phyloP scores from a whole-genome alignment of 2,329 filamentous ascomycete genomes.

The Aspergillus aculeatus region DNA sequence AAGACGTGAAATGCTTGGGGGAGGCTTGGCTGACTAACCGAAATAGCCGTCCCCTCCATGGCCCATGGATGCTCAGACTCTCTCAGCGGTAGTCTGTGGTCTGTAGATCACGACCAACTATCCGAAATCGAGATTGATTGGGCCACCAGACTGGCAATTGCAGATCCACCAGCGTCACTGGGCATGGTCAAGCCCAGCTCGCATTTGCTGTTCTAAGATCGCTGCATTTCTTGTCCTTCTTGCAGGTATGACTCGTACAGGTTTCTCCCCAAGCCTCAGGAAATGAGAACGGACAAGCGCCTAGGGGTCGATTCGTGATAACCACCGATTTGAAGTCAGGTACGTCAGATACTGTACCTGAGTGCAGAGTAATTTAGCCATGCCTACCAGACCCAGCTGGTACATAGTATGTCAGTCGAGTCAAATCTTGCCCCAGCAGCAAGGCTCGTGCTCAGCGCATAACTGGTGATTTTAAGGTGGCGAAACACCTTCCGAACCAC shows the following conservation, averaged over 20 bases:
- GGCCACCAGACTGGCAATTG: neutral
- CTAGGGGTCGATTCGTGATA: neutral
- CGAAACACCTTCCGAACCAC: neutral
- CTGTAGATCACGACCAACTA: neutral
- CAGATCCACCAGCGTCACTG: neutral
- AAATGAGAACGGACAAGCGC: neutral
- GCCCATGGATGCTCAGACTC: too few species aligned
- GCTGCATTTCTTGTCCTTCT: neutral
- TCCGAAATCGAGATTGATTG: neutral
- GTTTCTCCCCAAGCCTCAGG: neutral
- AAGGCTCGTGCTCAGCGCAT: neutral
- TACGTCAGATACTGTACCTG: too few species aligned
- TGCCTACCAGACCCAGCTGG: too few species aligned
- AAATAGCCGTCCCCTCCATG: neutral
- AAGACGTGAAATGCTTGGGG: neutral
- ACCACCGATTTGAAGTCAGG: too few species aligned
- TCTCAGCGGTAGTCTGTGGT: neutral
- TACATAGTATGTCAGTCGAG: too few species aligned
- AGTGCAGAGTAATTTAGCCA: too few species aligned
- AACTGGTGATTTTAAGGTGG: neutral
- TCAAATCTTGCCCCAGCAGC: too few species aligned
- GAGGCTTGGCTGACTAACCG: neutral
- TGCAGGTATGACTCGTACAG: neutral
- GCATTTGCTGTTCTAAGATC: neutral
- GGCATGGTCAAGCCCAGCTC: neutral